Base-by-base conservation (phyloP, 768 basidiomycete genomes). In the Russula olivacea region DNA sequence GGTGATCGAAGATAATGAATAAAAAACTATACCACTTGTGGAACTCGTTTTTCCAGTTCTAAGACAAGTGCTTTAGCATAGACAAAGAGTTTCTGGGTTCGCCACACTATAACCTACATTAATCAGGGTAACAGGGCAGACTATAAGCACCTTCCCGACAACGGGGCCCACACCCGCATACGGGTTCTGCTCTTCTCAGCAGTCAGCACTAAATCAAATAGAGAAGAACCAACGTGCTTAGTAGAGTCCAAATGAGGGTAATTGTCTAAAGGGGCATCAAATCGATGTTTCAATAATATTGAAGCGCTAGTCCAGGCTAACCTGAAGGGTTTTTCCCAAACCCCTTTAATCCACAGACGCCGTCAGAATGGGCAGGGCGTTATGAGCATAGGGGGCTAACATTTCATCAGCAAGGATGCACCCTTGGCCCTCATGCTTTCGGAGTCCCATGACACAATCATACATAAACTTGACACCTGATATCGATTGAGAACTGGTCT, bases 361-460 rank as follows among this genome's bases (percentile, higher is more conserved):
- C 17, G 48, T 45, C 36, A 57, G 30, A 38, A 53, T 19, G n/a
- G 51, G 8, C 58, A 59, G 53, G 55, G 58, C 34, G 32, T 45
- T 11, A 61, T 14, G 50, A 58, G 41, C 45, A 23, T 53, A 30
- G 38, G 41, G 25, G 14, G 52, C 56, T 74, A 38, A 92, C 93
- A 97, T 96, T 70, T 98, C 97, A 74, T 99, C 97, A 2, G 96
- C 97, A 38, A 99, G 81, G 67, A 99, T 97, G 69, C 93, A 95
- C 1, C 96, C 96, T 71, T 91, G 85, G 1, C 93, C 90, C 73
- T 95, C 93, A 65, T 93, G 91, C 72, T 86, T 89, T 58, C 91
- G 81, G 70, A 97, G 76, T 11, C 94, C 95, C 93, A 98, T 98
- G 19, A 95, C 89, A 69, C 88, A 92, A 70, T 95, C 92, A 70